Percentiles rank a stretch among this genome's conserved stretches.
Conservation (phyloP, 1,284 basidiomycete species). For the Neonothopanus nambi region DNA sequence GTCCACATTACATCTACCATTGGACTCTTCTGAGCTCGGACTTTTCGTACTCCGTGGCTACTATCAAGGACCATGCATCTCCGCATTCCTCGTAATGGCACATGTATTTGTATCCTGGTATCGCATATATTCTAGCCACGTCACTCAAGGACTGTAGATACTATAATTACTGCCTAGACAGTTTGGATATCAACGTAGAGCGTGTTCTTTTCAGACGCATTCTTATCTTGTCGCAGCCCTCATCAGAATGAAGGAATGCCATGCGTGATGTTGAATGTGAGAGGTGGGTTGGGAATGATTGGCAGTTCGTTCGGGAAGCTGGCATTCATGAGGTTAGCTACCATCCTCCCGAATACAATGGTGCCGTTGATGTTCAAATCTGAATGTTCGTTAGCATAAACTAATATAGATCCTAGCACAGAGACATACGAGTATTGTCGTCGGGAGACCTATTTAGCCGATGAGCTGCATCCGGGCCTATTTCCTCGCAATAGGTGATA, state of each 20-base stretch:
- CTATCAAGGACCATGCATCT: too few species aligned
- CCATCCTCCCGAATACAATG: constrained; percentile 32
- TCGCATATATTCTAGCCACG: too few species aligned
- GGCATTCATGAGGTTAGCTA: constrained; percentile 38
- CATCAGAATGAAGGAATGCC: constrained; percentile 24
- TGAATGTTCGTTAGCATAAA: neutral
- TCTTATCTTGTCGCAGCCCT: too few species aligned
- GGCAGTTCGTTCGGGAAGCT: constrained; percentile 37
- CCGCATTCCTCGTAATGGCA: too few species aligned
- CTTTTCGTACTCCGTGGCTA: too few species aligned
- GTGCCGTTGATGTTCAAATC: constrained; percentile 24
- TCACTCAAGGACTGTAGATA: too few species aligned
- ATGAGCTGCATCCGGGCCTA: constrained; percentile 42
- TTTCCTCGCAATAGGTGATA: constrained; percentile 40
- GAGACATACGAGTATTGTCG: constrained; percentile 38
- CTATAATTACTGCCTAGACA: too few species aligned
- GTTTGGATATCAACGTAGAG: too few species aligned
- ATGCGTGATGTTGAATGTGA: constrained; percentile 31
- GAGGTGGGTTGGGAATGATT: constrained; percentile 32
- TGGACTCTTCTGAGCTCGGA: too few species aligned
- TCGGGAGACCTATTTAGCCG: constrained; percentile 39
- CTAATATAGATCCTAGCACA: neutral
- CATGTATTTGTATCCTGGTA: too few species aligned
- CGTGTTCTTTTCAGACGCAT: too few species aligned
- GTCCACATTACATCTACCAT: constrained; percentile 5